Evolutionary conservation across 2,329 filamentous ascomycete genomes (phyloP), one percentile per base, ranked within the genome.

Genomic region (Diaporthe sp.): DNA sequence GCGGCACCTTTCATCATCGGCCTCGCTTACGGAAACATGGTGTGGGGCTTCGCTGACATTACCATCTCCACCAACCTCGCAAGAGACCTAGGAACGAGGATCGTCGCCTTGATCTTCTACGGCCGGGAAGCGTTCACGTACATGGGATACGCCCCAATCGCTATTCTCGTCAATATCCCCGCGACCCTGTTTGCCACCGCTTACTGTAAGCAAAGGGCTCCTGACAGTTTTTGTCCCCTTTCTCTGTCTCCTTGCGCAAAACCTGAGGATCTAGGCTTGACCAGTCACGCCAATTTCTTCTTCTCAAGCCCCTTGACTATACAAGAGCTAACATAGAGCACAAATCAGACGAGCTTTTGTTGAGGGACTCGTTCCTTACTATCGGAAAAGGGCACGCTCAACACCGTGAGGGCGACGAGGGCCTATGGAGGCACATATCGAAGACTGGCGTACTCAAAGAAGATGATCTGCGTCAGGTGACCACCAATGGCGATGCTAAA

Each of bases 61-160:
- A 89, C 88, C 17, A 88, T 91, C 78, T 86, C 84, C 53, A 90
- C 89, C 19, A 92, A 92, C 81, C 79, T 90, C 44, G 90, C 90
- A 15, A 83, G 89, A 78, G 90, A 92, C 79, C 82, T 92, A 19
- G 90, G 90, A n/a, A 88, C 88, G 2, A 86, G 90, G 25, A 87
- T 91, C 37, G 89, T 91, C 1, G 89, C 88, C 8, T 88, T 88
- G 22, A 91, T 91, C 75, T 91, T 91, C 81, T 90, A 85, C 77
- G 88, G 88, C 67, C 79, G 83, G 15, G 87, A 89, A 75, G 87
- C 86, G 4, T 90, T 90, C 78, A 81, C 74, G 0, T 76, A 74
- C 55, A 76, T 76, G 71, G 68, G 77, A 37, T 91, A 90, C 78
- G 82, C 85, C 4, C 88, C 88, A 81, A 91, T 91, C 65, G 82